Percentiles rank a stretch among this genome's conserved stretches.
Conservation (phyloP, 257 asterid species). For the Penstemon newberryi region DNA sequence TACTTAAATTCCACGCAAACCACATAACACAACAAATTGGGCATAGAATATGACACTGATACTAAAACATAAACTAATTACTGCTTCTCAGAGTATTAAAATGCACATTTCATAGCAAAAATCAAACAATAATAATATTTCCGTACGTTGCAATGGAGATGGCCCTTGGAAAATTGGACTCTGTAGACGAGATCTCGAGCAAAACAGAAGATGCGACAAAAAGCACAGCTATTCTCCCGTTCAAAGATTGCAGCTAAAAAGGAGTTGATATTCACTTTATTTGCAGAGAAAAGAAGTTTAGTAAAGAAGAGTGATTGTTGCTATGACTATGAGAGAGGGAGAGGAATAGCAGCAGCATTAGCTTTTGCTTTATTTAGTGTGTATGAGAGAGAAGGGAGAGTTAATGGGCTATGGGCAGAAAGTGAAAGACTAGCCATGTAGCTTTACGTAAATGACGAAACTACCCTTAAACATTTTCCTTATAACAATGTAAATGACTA, state of each 20-base stretch:
- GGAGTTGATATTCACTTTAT: constrained; percentile 28
- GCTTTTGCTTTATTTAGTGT: constrained; percentile 25
- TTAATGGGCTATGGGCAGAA: constrained; percentile 15
- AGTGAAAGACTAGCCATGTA: not conserved
- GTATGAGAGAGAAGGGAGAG: constrained; percentile 21
- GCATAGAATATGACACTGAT: constrained; percentile 16
- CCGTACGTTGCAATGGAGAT: constrained; percentile 11
- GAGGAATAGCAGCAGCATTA: constrained; percentile 15
- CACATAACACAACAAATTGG: constrained; percentile 8
- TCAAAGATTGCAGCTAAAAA: constrained; percentile 34
- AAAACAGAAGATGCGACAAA: not conserved
- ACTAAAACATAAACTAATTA: not conserved
- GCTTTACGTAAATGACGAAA: constrained; percentile 16
- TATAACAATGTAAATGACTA: too few species aligned
- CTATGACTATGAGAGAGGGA: not conserved
- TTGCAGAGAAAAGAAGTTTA: constrained; percentile 27
- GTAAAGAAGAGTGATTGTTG: constrained; percentile 26
- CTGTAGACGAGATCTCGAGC: too few species aligned
- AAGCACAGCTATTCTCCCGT: not conserved
- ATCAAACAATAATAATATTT: not conserved
- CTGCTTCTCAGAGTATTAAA: constrained; percentile 12
- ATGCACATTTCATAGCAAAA: constrained; percentile 18
- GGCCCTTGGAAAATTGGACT: not conserved
- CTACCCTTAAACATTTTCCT: constrained; percentile 11
- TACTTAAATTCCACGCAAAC: constrained; percentile 54